Percentiles rank a stretch among this genome's conserved stretches.
Evolutionary conservation across 139 green algal species (phyloP).

Genomic region (Desmodesmus armatus): DNA sequence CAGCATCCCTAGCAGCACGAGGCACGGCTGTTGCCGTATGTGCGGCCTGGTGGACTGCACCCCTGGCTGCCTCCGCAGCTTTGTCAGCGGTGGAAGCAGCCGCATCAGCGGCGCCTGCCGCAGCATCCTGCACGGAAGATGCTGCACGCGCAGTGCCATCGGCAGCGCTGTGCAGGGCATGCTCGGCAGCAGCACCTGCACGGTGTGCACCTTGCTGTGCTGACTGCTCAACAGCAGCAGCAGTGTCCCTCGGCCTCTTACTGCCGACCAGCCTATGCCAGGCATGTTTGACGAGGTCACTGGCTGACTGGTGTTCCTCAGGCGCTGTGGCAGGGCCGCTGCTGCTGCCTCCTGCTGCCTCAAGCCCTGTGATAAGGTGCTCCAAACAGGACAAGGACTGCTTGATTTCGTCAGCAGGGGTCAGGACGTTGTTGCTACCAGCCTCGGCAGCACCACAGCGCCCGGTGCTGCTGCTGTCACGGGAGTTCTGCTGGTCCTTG

Average conservation of each 20-base stretch:
- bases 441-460: not conserved
- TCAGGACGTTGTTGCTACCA: not conserved
- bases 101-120: not conserved
- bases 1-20: not conserved
- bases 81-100: not conserved
- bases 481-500: not conserved
- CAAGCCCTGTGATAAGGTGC: constrained; percentile 7
- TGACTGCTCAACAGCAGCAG: not conserved
- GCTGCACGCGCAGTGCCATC: too few relatives aligned
- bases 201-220: not conserved
- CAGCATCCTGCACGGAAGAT: not conserved
- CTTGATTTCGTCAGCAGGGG: constrained; percentile 28
- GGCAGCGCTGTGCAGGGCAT: not conserved
- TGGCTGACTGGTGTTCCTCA: too few relatives aligned
- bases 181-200: not conserved
- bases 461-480: not conserved
- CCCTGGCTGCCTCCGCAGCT: not conserved
- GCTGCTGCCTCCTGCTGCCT: not conserved
- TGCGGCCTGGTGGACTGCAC: not conserved
- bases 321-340: too few relatives aligned
- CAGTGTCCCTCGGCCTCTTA: too few relatives aligned
- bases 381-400: constrained; percentile 15
- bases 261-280: too few relatives aligned
- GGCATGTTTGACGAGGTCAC: too few relatives aligned
- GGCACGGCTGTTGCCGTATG: not conserved